These are phyloP conservation scores for Elsinoe necatrix DNA, from an alignment of 2,329 filamentous ascomycete species.

Conservation along the genomic window DNA sequence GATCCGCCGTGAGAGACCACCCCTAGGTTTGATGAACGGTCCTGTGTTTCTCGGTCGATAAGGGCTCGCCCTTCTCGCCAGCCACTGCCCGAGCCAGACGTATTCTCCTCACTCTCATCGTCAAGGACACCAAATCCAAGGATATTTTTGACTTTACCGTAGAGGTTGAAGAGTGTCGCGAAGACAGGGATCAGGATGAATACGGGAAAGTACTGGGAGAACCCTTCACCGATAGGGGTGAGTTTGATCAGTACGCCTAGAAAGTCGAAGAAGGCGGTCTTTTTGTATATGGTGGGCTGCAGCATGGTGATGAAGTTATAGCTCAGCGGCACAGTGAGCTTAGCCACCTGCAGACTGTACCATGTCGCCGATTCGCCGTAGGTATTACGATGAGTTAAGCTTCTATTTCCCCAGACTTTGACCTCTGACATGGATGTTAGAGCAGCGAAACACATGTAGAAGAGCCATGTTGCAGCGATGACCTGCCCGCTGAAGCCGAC, in stretches of 20 bases:
- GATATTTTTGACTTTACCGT: conserved; percentile 66
- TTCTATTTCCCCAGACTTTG: conserved; percentile 94
- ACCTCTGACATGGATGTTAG: conserved; percentile 83
- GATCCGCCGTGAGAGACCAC: conserved; percentile 20
- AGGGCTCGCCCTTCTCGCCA: conserved; percentile 90
- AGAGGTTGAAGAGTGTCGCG: conserved; percentile 81
- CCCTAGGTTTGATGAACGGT: conserved; percentile 32
- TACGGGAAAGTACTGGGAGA: conserved; percentile 81
- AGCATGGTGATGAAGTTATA: conserved; percentile 97
- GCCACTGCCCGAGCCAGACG: conserved; percentile 61
- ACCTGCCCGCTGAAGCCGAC: conserved; percentile 82
- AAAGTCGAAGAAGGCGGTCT: conserved; percentile 81
- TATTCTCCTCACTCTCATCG: conserved; percentile 61
- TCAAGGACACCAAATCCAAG: conserved; percentile 74
- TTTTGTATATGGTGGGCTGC: conserved; percentile 59
- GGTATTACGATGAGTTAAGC: conserved; percentile 81
- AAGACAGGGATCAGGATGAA: conserved; percentile 78
- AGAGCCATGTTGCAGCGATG: conserved; percentile 77
- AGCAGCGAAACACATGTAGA: conserved; percentile 92
- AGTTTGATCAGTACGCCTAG: conserved; percentile 75
- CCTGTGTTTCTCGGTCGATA: conserved; percentile 68
- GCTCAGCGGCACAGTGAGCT: conserved; percentile 80
- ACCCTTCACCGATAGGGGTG: conserved; percentile 71
- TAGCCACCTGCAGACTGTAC: conserved; percentile 88
- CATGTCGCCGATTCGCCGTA: conserved; percentile 90